Percentiles rank a stretch among this genome's conserved stretches.
These are phyloP conservation scores for Apiotrichum domesticum DNA, from an alignment of 1,284 basidiomycete species.

Conservation along the genomic window DNA sequence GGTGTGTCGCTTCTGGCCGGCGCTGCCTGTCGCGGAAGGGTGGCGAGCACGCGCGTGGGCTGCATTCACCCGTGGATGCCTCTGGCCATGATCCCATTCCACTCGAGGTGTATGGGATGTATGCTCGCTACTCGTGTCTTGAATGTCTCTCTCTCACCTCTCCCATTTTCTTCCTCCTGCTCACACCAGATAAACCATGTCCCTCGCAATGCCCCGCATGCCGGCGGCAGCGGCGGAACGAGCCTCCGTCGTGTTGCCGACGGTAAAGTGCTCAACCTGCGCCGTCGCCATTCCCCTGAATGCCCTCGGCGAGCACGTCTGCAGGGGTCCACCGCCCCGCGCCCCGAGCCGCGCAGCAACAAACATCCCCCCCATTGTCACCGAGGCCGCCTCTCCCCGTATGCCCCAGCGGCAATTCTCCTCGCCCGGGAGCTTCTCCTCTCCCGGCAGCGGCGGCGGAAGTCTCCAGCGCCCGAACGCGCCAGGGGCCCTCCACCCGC, in stretches of 20 bases:
- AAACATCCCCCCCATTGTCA: conserved; percentile 7
- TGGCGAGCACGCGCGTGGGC: too few relatives aligned
- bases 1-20: too few relatives aligned
- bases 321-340: conserved; percentile 35
- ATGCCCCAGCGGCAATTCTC: too few relatives aligned
- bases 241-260: conserved; percentile 69
- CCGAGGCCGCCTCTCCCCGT: too few relatives aligned
- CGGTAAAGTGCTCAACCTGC: conserved; percentile 76
- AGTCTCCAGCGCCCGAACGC: background rate
- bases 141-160: too few relatives aligned
- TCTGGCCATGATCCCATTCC: too few relatives aligned
- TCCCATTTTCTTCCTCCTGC: too few relatives aligned
- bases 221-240: conserved; percentile 40
- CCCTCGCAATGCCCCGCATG: conserved; percentile 14
- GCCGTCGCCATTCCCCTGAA: conserved; percentile 60
- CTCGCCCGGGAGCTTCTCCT: background rate
- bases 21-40: too few relatives aligned
- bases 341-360: too few relatives aligned
- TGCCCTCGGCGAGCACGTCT: conserved; percentile 67
- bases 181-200: conserved; percentile 3
- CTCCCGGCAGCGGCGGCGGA: background rate
- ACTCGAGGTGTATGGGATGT: too few relatives aligned
- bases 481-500: background rate
- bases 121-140: too few relatives aligned
- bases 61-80: too few relatives aligned